A percentile compares a stretch with the other conserved stretches of the same genome.
These are phyloP conservation scores for Mycena olivaceomarginata DNA, from an alignment of 768 basidiomycete genomes.

Conservation along the genomic window DNA sequence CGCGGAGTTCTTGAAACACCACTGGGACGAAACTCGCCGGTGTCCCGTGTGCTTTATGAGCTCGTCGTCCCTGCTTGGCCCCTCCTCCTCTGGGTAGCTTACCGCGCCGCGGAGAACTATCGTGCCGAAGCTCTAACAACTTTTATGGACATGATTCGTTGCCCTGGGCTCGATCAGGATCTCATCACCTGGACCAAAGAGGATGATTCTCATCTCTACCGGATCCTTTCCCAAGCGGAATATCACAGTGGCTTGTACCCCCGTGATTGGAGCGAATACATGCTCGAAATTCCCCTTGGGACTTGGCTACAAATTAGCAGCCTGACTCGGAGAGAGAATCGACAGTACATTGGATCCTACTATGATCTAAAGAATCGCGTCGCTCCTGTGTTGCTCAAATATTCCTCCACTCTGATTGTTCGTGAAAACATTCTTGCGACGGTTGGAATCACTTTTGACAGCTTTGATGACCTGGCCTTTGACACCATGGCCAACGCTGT, in stretches of 20 bases:
- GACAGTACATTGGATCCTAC: background rate
- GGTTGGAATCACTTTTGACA: background rate
- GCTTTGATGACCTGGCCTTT: background rate
- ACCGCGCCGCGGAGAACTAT: background rate
- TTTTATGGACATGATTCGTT: slow-evolving; percentile 17
- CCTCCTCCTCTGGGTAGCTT: slow-evolving; percentile 21
- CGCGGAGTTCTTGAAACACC: no score
- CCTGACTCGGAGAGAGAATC: background rate
- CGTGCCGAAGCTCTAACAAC: background rate
- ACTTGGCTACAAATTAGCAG: background rate
- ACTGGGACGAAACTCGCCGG: background rate
- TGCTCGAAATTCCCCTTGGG: no score
- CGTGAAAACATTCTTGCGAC: background rate
- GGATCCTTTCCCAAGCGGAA: background rate
- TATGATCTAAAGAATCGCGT: background rate
- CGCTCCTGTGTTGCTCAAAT: background rate
- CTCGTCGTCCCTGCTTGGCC: slow-evolving; percentile 30
- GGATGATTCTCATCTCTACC: background rate
- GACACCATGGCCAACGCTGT: background rate
- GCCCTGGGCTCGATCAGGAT: background rate
- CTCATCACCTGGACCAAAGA: slow-evolving; percentile 11
- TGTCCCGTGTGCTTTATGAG: background rate
- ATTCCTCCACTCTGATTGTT: background rate
- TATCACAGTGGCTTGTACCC: no score
- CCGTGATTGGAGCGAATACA: no score